These are phyloP conservation scores for Collybia mongolica DNA, from an alignment of 768 basidiomycete genomes.

Conservation along the genomic window DNA sequence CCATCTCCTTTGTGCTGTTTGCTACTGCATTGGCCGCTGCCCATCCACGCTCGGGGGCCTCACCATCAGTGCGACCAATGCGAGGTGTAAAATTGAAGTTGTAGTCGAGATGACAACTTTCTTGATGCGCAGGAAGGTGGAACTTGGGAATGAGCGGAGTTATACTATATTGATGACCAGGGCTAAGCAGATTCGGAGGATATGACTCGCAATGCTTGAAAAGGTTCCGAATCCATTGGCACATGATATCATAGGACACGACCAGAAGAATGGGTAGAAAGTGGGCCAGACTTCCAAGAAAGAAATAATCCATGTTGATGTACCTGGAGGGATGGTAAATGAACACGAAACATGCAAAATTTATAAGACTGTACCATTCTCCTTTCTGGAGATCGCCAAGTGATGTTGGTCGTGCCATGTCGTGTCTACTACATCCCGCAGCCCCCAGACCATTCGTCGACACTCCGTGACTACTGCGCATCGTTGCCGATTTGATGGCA, in stretches of 20 bases:
- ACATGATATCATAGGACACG: slow-evolving; percentile 19
- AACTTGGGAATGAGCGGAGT: not conserved
- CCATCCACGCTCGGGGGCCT: slow-evolving; percentile 19
- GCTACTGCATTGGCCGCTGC: slow-evolving; percentile 21
- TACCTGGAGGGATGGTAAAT: slow-evolving; percentile 16
- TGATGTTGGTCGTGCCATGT: slow-evolving; percentile 22
- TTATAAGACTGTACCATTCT: slow-evolving; percentile 25
- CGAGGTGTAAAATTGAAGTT: slow-evolving; percentile 1
- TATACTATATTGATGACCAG: not conserved
- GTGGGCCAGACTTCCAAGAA: slow-evolving; percentile 8
- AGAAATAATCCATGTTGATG: slow-evolving; percentile 24
- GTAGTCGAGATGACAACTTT: not conserved
- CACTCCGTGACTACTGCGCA: slow-evolving; percentile 9
- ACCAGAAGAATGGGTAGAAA: not conserved
- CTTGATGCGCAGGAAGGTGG: not conserved
- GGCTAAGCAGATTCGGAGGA: not conserved
- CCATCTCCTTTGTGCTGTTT: slow-evolving; percentile 14
- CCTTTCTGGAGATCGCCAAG: slow-evolving; percentile 30
- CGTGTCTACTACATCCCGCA: slow-evolving; percentile 26
- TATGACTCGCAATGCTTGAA: not conserved
- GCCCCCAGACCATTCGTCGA: slow-evolving; percentile 24
- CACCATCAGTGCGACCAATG: not conserved
- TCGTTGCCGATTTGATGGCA: slow-evolving; percentile 21
- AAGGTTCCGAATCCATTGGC: slow-evolving; percentile 14
- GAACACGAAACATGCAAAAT: not conserved